Base-by-base conservation (phyloP, 768 basidiomycete genomes). In the Suillus clintonianus region DNA sequence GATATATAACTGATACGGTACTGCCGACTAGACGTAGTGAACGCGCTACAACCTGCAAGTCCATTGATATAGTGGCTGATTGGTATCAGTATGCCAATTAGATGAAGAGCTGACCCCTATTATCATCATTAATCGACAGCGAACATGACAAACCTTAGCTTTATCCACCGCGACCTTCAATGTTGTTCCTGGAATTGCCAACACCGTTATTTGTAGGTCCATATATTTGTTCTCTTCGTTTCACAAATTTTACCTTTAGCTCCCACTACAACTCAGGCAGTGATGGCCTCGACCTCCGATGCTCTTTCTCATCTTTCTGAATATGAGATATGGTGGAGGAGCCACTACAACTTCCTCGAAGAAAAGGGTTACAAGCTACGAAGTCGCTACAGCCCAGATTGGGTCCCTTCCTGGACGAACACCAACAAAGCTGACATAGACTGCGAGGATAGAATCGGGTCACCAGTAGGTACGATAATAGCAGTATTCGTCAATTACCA, bases 391-490 rank as follows among this genome's bases (percentile, higher is more conserved):
- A 53, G 62, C 17, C 70, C 71, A 0, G 64, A 61, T 2, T 71
- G 71, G 71, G 43, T 30, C 0, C 71, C 71, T 6, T 72, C 71
- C 24, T 72, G 71, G 71, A 66, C 34, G 37, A n/a, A 30, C 54
- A 67, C 22, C 7, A 56, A 56, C 1, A 63, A 63, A 19, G 32
- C 0, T 7, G 10, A 1, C 24, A 13, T 65, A 19, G 0, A 42
- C 0, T 65, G 64, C n/a, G 64, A 65, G 57, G 64, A 65, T 58
- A 41, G 53, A 24, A 2, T 36, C 0, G 1, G 0, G 13, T 3
- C 61, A 1, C 37, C 4, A 42, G 61, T 62, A 41, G 6, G 61
- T 59, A 13, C 14, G 5, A 1, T 34, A 19, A 14, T 36, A 32
- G 0, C 5, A 37, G n/a, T 22, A n/a, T 10, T 1, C 5, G 22